These are phyloP conservation scores for Sphaerosporella brunnea DNA, from an alignment of 495 filamentous ascomycete species.

Conservation along the genomic window DNA sequence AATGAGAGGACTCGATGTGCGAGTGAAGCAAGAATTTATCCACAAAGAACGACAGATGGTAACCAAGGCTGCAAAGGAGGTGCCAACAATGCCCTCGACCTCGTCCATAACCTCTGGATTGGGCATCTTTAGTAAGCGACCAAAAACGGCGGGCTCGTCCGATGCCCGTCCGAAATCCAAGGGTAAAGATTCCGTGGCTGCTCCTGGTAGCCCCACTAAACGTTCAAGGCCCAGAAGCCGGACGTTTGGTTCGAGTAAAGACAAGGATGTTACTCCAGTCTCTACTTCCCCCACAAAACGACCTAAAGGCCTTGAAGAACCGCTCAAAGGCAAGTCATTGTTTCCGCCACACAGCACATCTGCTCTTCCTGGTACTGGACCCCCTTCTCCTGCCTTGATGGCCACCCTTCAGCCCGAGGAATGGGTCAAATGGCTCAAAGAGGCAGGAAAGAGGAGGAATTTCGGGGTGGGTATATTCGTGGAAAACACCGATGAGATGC, in stretches of 20 bases:
- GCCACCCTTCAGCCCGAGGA: constrained; percentile 27
- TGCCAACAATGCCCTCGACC: not conserved
- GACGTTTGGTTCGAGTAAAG: constrained; percentile 28
- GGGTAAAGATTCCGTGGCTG: constrained; percentile 9
- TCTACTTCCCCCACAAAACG: constrained; percentile 31
- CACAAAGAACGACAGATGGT: constrained; percentile 47
- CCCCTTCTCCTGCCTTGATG: constrained; percentile 30
- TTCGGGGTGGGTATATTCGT: constrained; percentile 29
- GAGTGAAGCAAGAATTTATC: constrained; percentile 90
- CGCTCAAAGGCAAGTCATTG: constrained; percentile 7
- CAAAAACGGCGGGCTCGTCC: constrained; percentile 58
- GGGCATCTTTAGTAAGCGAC: constrained; percentile 38
- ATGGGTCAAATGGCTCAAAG: constrained; percentile 26
- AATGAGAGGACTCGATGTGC: constrained; percentile 73
- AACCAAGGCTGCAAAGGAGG: constrained; percentile 34
- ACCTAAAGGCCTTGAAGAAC: constrained; percentile 29
- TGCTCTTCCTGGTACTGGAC: constrained; percentile 17
- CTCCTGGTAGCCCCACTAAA: constrained; percentile 32
- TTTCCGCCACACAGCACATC: constrained; percentile 29
- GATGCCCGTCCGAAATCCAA: constrained; percentile 29
- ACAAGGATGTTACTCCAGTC: constrained; percentile 34
- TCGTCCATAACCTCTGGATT: constrained; percentile 18
- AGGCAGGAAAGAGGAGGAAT: constrained; percentile 34
- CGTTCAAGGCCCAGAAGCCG: constrained; percentile 30
- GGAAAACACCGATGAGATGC: constrained; percentile 14